A percentile compares a stretch with the other conserved stretches of the same genome.
Conservation (phyloP, 2,329 filamentous ascomycete genomes). For the Aspergillus neoniger region DNA sequence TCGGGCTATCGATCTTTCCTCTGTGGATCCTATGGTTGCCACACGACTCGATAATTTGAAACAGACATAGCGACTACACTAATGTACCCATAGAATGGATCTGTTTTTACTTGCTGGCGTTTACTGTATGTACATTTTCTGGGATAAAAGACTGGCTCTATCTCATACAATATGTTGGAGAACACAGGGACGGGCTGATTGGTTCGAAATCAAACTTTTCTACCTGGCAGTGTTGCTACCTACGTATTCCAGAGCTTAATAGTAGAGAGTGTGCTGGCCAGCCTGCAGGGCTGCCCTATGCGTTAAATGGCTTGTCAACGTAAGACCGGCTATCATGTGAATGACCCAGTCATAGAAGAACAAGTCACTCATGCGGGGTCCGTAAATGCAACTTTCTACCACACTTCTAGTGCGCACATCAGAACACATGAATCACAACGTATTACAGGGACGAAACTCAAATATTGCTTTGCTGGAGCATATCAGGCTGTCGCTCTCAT, state of each 20-base stretch:
- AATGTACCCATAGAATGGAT: neutral
- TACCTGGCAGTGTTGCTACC: too few species aligned
- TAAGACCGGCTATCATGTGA: too few species aligned
- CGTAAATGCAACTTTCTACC: neutral
- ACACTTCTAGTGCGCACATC: neutral
- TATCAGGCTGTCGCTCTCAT: too few species aligned
- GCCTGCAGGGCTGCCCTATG: neutral
- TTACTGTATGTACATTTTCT: too few species aligned
- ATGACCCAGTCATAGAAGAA: neutral
- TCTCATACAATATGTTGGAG: too few species aligned
- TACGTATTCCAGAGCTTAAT: neutral
- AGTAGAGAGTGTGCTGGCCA: neutral
- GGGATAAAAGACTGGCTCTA: too few species aligned
- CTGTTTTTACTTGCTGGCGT: neutral
- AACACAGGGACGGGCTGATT: too few species aligned
- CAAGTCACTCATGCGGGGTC: neutral
- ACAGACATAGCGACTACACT: neutral
- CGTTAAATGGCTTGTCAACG: too few species aligned
- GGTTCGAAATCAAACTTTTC: too few species aligned
- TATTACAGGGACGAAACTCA: neutral
- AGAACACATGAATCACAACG: neutral
- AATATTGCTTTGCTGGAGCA: neutral
- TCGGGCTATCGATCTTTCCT: neutral
- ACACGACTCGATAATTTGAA: neutral
- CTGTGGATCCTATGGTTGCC: slow-evolving; percentile 1